Conservation (phyloP, 2,329 filamentous ascomycete genomes). For the Arachnopeziza araneosa region DNA sequence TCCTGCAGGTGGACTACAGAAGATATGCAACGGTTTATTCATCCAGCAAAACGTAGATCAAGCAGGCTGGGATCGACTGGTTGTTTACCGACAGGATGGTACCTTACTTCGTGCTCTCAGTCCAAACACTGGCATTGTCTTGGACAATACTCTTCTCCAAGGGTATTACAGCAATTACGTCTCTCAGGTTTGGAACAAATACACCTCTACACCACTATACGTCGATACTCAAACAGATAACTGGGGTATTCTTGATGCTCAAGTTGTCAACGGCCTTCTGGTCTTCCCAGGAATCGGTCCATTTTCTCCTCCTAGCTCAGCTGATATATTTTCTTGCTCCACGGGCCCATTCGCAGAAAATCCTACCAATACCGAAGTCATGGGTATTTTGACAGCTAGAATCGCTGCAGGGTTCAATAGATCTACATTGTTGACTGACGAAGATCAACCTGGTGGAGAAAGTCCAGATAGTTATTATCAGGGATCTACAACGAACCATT, state of each 20-base stretch:
- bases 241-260: slow-evolving; percentile 48
- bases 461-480: slow-evolving; percentile 44
- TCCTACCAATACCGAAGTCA: slow-evolving; percentile 12
- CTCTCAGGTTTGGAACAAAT: slow-evolving; percentile 37
- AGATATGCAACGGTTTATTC: slow-evolving; percentile 46
- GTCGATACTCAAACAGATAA: slow-evolving; percentile 57
- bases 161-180: slow-evolving; percentile 42
- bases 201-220: slow-evolving; percentile 37
- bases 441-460: slow-evolving; percentile 44
- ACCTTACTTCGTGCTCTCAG: slow-evolving; percentile 37
- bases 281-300: slow-evolving; percentile 36
- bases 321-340: slow-evolving; percentile 61
- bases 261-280: slow-evolving; percentile 31
- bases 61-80: slow-evolving; percentile 53
- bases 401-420: slow-evolving; percentile 25
- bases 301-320: slow-evolving; percentile 50
- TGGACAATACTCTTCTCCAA: slow-evolving; percentile 35
- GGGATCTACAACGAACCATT: slow-evolving; percentile 55
- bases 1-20: slow-evolving; percentile 48
- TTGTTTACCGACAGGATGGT: slow-evolving; percentile 30
- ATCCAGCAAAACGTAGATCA: slow-evolving; percentile 51
- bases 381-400: slow-evolving; percentile 16
- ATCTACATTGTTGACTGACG: slow-evolving; percentile 29
- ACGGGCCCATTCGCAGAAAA: slow-evolving; percentile 47
- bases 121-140: slow-evolving; percentile 32